Percentiles rank a stretch among this genome's conserved stretches.
These are phyloP conservation scores for Phytophthora ramorum DNA, from an alignment of 352 stramenopile genomes.

Conservation along the genomic window DNA sequence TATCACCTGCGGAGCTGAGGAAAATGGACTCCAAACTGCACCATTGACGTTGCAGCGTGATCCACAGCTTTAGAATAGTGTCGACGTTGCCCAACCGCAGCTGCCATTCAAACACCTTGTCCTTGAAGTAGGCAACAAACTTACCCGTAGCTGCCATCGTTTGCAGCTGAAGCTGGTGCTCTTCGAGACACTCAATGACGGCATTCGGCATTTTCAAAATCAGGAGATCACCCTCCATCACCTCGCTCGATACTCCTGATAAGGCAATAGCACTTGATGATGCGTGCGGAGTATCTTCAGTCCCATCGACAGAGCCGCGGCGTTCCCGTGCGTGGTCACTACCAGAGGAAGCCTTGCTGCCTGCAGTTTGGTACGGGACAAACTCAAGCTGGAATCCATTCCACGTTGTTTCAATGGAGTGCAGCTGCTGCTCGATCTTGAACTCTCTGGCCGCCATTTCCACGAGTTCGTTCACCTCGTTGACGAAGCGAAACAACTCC, in stretches of 20 bases:
- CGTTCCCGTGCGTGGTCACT: constrained; percentile 2
- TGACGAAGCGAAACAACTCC: constrained; percentile 93
- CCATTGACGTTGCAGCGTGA: constrained; percentile 91
- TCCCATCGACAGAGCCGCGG: constrained; percentile 8
- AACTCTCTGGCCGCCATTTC: constrained; percentile 96
- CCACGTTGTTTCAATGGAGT: constrained; percentile 92
- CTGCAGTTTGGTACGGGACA: constrained; percentile 86
- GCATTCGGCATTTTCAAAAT: constrained; percentile 92
- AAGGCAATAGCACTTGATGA: constrained; percentile 8
- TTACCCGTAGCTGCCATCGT: constrained; percentile 97
- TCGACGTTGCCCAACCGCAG: constrained; percentile 92
- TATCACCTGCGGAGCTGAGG: constrained; percentile 90
- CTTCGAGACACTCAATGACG: constrained; percentile 94
- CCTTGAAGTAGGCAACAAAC: constrained; percentile 96
- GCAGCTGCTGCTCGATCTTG: constrained; percentile 97
- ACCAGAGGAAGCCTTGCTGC: constrained; percentile 21
- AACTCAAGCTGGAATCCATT: constrained; percentile 93
- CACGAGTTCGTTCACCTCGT: constrained; percentile 95
- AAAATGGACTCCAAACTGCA: constrained; percentile 96
- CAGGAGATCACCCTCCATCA: constrained; percentile 81
- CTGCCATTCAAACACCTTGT: constrained; percentile 96
- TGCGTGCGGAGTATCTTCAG: neutral
- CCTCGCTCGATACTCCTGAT: constrained; percentile 22
- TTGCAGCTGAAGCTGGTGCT: constrained; percentile 95
- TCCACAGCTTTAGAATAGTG: constrained; percentile 94